Percentiles rank a stretch among this genome's conserved stretches.
Evolutionary conservation across 768 basidiomycete species (phyloP).

Genomic region (Suillus sp.): DNA sequence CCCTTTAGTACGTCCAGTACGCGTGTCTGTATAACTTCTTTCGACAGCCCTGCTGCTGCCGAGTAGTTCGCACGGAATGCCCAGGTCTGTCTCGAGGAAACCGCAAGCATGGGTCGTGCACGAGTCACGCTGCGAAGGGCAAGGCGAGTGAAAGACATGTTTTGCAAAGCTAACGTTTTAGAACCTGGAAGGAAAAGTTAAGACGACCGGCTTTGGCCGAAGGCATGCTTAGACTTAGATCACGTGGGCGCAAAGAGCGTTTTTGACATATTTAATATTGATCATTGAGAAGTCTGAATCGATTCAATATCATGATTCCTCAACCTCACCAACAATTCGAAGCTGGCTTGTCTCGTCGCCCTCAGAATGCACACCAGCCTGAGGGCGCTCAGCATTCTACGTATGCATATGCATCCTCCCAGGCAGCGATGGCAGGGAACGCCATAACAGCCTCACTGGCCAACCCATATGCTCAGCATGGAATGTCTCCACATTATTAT

Average conservation of each 20-base stretch:
- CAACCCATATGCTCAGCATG: constrained; percentile 32
- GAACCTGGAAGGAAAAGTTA: constrained; percentile 1
- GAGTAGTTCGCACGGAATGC: constrained; percentile 36
- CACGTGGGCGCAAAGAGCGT: neutral
- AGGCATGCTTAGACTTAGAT: neutral
- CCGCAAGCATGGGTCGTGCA: constrained; percentile 29
- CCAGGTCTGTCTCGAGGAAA: constrained; percentile 27
- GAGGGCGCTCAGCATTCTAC: neutral
- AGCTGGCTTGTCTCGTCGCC: neutral
- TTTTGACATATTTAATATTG: neutral
- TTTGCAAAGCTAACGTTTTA: constrained; percentile 8
- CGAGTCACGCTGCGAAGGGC: constrained; percentile 34
- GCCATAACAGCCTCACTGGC: constrained; percentile 28
- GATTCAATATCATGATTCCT: constrained; percentile 5
- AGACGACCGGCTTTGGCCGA: constrained; percentile 31
- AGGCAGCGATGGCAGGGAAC: constrained; percentile 14
- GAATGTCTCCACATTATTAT: constrained; percentile 52
- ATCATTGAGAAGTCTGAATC: neutral
- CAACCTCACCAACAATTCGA: neutral
- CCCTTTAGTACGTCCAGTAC: constrained; percentile 34
- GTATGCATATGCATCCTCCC: constrained; percentile 1
- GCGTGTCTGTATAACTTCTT: constrained; percentile 26
- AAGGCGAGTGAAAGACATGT: constrained; percentile 39
- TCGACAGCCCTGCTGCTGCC: constrained; percentile 26
- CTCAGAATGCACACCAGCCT: neutral